These are phyloP conservation scores for Coemansia guatemalensis DNA, from an alignment of 192 early-diverging fungal species.

Conservation along the genomic window DNA sequence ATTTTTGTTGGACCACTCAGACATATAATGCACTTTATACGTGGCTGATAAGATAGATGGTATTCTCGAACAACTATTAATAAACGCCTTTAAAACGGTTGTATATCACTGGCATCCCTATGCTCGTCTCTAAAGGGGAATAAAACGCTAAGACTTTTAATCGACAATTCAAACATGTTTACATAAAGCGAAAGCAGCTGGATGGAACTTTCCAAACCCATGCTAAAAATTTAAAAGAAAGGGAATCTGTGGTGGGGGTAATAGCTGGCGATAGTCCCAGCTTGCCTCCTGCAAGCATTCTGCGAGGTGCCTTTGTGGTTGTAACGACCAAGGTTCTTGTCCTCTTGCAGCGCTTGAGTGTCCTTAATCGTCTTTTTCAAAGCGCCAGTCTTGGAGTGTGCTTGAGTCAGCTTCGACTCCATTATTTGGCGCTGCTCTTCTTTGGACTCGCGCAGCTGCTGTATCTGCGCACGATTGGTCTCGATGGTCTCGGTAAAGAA, in stretches of 20 bases:
- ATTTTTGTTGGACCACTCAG: too few relatives aligned
- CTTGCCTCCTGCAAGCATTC: conserved; percentile 39
- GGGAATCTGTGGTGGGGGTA: conserved; percentile 35
- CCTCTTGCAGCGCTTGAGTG: conserved; percentile 18
- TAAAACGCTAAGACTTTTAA: too few relatives aligned
- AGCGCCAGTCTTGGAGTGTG: conserved; percentile 28
- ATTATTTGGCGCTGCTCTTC: background rate
- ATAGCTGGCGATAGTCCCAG: conserved; percentile 20
- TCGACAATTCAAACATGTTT: too few relatives aligned
- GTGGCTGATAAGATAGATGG: too few relatives aligned
- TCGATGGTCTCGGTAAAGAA: conserved; percentile 7
- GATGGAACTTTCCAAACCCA: too few relatives aligned
- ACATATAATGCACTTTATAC: too few relatives aligned
- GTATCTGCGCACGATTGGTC: conserved; percentile 14
- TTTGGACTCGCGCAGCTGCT: background rate
- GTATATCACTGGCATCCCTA: too few relatives aligned
- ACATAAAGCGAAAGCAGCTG: too few relatives aligned
- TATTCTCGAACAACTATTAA: too few relatives aligned
- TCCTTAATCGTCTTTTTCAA: conserved; percentile 32
- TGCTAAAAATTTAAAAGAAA: conserved; percentile 22
- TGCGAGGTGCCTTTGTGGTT: conserved; percentile 43
- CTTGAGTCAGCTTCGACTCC: conserved; percentile 27
- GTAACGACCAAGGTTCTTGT: conserved; percentile 42
- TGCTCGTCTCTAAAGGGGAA: too few relatives aligned
- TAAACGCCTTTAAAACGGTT: too few relatives aligned